Conservation (phyloP, 2,329 filamentous ascomycete species). For the Tolypocladium guangdongense region DNA sequence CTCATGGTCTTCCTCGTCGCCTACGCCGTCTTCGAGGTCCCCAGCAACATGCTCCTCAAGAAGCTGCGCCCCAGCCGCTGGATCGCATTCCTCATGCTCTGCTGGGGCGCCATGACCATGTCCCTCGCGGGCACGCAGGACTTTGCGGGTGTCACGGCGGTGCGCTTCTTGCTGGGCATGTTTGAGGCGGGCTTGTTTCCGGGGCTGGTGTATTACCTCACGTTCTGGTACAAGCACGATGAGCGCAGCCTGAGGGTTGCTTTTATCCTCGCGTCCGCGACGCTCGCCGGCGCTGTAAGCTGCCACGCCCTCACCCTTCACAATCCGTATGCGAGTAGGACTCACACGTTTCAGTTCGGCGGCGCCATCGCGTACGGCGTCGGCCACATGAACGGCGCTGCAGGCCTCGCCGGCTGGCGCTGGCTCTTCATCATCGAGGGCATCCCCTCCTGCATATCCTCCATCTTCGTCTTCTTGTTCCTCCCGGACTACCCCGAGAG, state of each 20-base stretch:
- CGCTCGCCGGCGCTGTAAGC: slow-evolving; percentile 51
- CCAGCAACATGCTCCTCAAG: slow-evolving; percentile 56
- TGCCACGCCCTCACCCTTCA: no score
- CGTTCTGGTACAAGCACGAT: slow-evolving; percentile 61
- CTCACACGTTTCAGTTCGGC: slow-evolving; percentile 34
- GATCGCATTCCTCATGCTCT: slow-evolving; percentile 54
- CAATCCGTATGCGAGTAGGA: background rate
- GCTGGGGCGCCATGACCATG: slow-evolving; percentile 58
- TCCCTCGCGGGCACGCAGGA: slow-evolving; percentile 52
- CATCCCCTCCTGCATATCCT: slow-evolving; percentile 52
- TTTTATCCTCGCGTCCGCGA: slow-evolving; percentile 58
- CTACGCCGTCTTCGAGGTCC: slow-evolving; percentile 51
- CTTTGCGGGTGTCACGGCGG: slow-evolving; percentile 52
- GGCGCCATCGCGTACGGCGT: slow-evolving; percentile 64
- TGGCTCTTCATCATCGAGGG: slow-evolving; percentile 57
- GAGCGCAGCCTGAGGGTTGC: slow-evolving; percentile 61
- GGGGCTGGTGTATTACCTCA: slow-evolving; percentile 53
- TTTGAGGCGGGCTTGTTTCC: slow-evolving; percentile 61
- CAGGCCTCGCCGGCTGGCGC: slow-evolving; percentile 56
- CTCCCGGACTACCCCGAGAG: slow-evolving; percentile 59
- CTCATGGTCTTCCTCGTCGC: slow-evolving; percentile 53
- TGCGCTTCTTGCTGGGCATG: slow-evolving; percentile 56
- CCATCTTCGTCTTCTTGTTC: slow-evolving; percentile 53
- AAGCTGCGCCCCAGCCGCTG: slow-evolving; percentile 51
- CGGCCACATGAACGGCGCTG: slow-evolving; percentile 55